These are phyloP conservation scores for Tephrocybe sp. DNA, from an alignment of 768 basidiomycete species.

Conservation along the genomic window DNA sequence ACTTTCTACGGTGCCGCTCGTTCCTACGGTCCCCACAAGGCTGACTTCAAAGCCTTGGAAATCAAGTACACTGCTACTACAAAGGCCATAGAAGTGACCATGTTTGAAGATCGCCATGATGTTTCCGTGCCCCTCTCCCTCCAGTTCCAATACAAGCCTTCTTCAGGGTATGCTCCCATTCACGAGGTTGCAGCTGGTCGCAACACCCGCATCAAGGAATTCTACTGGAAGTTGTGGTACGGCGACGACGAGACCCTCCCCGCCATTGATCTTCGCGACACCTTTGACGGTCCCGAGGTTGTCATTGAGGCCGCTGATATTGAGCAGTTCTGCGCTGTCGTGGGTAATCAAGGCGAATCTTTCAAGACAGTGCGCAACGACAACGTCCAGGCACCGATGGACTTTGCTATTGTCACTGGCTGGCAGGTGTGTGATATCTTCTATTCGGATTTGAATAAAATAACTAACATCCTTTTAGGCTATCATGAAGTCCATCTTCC, in stretches of 20 bases:
- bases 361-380: slow-evolving; percentile 80
- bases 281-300: slow-evolving; percentile 86
- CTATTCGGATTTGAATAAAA: slow-evolving; percentile 1
- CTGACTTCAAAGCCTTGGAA: slow-evolving; percentile 81
- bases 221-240: slow-evolving; percentile 99
- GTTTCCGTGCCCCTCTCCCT: slow-evolving; percentile 79
- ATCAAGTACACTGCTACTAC: slow-evolving; percentile 57
- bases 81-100: slow-evolving; percentile 63
- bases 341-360: slow-evolving; percentile 89
- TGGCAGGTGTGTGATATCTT: slow-evolving; percentile 77
- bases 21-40: slow-evolving; percentile 71
- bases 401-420: slow-evolving; percentile 97
- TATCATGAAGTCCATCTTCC: slow-evolving; percentile 99
- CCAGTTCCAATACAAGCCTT: slow-evolving; percentile 84
- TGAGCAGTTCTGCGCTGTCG: slow-evolving; percentile 88
- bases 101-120: slow-evolving; percentile 82
- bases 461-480: slow-evolving; percentile 51
- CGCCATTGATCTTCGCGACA: slow-evolving; percentile 75
- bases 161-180: slow-evolving; percentile 88
- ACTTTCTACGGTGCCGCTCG: slow-evolving; percentile 77
- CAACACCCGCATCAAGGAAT: slow-evolving; percentile 91
- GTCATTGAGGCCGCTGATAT: slow-evolving; percentile 74
- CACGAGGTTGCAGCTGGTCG: slow-evolving; percentile 85
- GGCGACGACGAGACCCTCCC: slow-evolving; percentile 82
- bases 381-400: slow-evolving; percentile 89